These are phyloP conservation scores for Sporobolomyces roseus DNA, from an alignment of 768 basidiomycete genomes.

Conservation along the genomic window DNA sequence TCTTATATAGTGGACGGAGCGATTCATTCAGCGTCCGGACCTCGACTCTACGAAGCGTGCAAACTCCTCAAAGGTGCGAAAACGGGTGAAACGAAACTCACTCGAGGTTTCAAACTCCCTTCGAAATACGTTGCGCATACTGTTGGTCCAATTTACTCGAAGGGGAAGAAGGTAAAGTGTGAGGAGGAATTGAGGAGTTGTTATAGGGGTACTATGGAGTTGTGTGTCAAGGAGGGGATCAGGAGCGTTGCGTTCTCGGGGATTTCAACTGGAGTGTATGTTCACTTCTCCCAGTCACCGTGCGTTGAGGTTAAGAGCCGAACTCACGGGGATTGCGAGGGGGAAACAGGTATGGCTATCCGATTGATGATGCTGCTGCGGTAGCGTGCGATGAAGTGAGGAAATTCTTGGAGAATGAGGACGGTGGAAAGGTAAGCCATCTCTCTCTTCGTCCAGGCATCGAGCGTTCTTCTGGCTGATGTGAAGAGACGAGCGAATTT, in stretches of 20 bases:
- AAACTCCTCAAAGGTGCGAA: constrained; percentile 21
- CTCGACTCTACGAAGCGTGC: constrained; percentile 22
- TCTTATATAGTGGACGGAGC: constrained; percentile 32
- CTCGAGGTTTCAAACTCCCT: constrained; percentile 17
- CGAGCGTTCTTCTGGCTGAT: neutral
- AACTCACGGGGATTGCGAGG: no score
- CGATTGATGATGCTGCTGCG: constrained; percentile 22
- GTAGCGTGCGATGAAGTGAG: constrained; percentile 34
- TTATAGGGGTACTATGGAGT: constrained; percentile 22
- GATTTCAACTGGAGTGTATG: constrained; percentile 34
- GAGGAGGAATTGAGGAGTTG: constrained; percentile 25
- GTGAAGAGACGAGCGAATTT: neutral
- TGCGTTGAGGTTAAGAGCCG: no score
- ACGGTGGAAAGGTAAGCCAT: constrained; percentile 21
- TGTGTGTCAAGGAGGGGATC: constrained; percentile 25
- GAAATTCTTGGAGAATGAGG: constrained; percentile 16
- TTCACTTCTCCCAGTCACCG: no score
- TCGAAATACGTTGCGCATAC: constrained; percentile 28
- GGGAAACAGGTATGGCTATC: no score
- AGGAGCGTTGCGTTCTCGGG: constrained; percentile 37
- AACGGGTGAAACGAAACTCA: constrained; percentile 38
- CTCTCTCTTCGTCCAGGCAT: neutral
- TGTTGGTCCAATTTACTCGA: constrained; percentile 32
- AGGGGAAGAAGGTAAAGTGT: neutral
- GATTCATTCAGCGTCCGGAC: constrained; percentile 34